phyloP scores from a whole-genome alignment of 129 eudicot species.

The Solidago caesia region DNA sequence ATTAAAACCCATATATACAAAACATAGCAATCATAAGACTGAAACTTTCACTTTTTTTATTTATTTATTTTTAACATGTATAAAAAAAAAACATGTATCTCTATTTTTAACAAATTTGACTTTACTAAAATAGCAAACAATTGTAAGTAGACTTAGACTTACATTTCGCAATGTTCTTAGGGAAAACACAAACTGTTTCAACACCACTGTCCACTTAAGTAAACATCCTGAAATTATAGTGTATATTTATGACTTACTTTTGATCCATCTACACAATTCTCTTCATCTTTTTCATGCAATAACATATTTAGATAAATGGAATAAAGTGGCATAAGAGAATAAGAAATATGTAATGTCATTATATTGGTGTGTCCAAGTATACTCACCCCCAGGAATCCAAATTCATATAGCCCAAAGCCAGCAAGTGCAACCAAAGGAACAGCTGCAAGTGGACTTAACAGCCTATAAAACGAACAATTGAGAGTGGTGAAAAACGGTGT shows the following conservation, averaged over 20 bases:
- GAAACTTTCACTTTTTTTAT: no score
- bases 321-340: neutral
- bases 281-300: neutral
- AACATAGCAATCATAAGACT: no score
- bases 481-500: no score
- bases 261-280: conserved; percentile 2
- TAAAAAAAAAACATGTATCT: no score
- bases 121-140: no score
- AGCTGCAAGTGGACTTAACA: conserved; percentile 58
- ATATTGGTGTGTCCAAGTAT: neutral
- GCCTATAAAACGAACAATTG: conserved; percentile 21
- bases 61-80: no score
- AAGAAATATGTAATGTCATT: neutral
- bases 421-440: conserved; percentile 67
- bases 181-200: no score
- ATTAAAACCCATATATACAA: no score
- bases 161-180: no score
- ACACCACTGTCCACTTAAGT: conserved; percentile 40
- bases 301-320: conserved; percentile 5
- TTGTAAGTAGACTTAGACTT: no score
- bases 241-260: neutral
- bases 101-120: no score
- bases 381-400: conserved; percentile 70
- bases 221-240: conserved; percentile 47
- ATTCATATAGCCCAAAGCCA: conserved; percentile 70